Percentiles rank a stretch among this genome's conserved stretches.
phyloP scores from a whole-genome alignment of 2,329 filamentous ascomycete species.

The Cryoendolithus antarcticus region DNA sequence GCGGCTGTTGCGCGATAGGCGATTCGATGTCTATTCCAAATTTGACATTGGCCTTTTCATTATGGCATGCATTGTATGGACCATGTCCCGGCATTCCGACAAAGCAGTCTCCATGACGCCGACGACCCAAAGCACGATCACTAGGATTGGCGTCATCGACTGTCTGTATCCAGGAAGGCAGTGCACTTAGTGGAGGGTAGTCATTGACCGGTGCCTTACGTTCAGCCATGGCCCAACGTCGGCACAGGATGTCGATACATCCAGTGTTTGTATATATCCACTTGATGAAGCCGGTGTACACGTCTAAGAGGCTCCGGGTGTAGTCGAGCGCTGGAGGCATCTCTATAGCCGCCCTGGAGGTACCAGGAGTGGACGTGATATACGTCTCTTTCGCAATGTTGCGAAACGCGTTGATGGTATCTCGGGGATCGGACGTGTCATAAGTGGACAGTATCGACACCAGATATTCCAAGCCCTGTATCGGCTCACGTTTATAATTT shows the following conservation, averaged over 20 bases:
- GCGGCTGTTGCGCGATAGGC: no score
- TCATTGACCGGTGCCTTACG: not conserved
- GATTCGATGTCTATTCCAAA: no score
- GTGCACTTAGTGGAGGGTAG: not conserved
- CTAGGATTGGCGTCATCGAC: not conserved
- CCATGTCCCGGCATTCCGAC: constrained; percentile 4
- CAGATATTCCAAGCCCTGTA: constrained; percentile 5
- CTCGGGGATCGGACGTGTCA: not conserved
- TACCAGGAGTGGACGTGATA: not conserved
- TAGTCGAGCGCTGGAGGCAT: constrained; percentile 4
- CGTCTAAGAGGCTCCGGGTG: constrained; percentile 3
- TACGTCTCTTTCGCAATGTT: not conserved
- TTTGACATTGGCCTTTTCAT: no score
- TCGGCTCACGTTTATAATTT: not conserved
- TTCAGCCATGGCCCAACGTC: constrained; percentile 12
- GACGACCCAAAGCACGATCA: not conserved
- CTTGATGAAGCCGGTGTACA: constrained; percentile 12
- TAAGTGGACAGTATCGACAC: constrained; percentile 1
- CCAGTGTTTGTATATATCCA: constrained; percentile 6
- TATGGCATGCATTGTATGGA: not conserved
- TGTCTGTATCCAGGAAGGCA: constrained; percentile 6
- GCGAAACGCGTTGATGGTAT: not conserved
- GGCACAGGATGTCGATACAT: constrained; percentile 16
- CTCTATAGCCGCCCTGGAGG: no score
- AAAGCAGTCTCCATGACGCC: constrained; percentile 2